Percentiles rank a stretch among this genome's conserved stretches.
phyloP scores from a whole-genome alignment of 805 yeast genomes.

The Phaffomyces opuntiae region DNA sequence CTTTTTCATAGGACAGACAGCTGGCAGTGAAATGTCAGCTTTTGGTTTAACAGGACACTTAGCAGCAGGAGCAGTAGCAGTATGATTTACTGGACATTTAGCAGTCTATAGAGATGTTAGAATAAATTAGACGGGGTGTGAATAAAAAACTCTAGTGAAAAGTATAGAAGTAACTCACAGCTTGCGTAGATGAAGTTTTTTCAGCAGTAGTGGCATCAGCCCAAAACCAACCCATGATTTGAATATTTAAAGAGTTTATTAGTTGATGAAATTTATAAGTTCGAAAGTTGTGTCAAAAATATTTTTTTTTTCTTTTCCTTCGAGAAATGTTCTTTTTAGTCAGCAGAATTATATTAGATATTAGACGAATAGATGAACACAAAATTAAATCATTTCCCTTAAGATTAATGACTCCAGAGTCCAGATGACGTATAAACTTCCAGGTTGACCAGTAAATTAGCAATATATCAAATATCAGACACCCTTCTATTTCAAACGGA shows the following conservation, averaged over 20 bases:
- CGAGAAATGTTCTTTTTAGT: too few species aligned
- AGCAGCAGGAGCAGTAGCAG: constrained; percentile 20
- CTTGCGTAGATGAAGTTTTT: not conserved
- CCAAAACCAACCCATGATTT: constrained; percentile 88
- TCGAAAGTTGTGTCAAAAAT: not conserved
- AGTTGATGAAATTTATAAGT: not conserved
- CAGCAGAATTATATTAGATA: too few species aligned
- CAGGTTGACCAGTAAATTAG: too few species aligned
- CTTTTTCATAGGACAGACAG: constrained; percentile 34
- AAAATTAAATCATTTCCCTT: too few species aligned
- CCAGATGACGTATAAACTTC: too few species aligned
- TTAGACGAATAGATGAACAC: too few species aligned
- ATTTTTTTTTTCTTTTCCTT: not conserved
- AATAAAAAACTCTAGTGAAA: not conserved
- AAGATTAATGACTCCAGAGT: too few species aligned
- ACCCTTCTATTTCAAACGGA: too few species aligned
- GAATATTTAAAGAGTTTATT: not conserved
- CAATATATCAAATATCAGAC: too few species aligned
- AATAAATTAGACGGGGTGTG: too few species aligned
- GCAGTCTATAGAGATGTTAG: constrained; percentile 4
- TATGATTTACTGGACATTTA: constrained; percentile 11
- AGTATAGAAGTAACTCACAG: not conserved
- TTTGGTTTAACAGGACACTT: constrained; percentile 35
- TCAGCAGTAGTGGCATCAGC: constrained; percentile 33
- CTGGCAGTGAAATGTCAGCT: constrained; percentile 18